Evolutionary conservation across 164 flowering plant genomes (phyloP), one percentile per base, ranked within the genome.

Genomic region (Taxillus chinensis): DNA sequence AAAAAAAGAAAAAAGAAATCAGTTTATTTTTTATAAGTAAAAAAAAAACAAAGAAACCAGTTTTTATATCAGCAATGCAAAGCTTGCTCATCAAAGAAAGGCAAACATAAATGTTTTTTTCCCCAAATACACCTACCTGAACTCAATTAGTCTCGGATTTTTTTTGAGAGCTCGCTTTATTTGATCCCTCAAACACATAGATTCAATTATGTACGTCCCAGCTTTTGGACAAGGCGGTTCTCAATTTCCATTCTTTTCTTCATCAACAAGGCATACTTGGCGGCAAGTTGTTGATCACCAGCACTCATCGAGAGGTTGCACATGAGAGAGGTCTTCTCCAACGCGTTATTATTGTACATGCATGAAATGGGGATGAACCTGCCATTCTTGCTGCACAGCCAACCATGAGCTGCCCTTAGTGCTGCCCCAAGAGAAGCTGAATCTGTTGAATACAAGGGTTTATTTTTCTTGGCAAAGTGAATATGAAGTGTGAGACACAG

Each of bases 361-460:
- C 55, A 11, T 52, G 85, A 74, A 38, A 90, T 83, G 39, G 96
- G 92, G 42, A 90, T 80, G 59, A 93, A 89, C 51, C 73, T 64
- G 8, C 85, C 85, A 43, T 78, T 78, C 5, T 69, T 78, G 72
- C 79, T 68, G 86, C 99, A 93, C 48, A 90, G 61, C 97, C 96
- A 93, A 17, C 98, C 98, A 77, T 93, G 97, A 50, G 95, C 98
- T 49, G 97, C 96, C 71, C 96, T 79, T 64, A 93, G 55, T 42
- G 99, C 96, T 57, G 89, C 99, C 57, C 97, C 99, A 5, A 93
- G 69, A 5, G 99, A 93, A 55, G 99, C 99, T 0, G 99, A 90
- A 78, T 90, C 98, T 92, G 83, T 59, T 54, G 56, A 58, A 40
- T 9, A 49, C 37, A 11, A 58, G 45, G 27, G 27, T 27, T 27